phyloP scores from a whole-genome alignment of 2,329 filamentous ascomycete species.

The Xylaria hypoxylon region DNA sequence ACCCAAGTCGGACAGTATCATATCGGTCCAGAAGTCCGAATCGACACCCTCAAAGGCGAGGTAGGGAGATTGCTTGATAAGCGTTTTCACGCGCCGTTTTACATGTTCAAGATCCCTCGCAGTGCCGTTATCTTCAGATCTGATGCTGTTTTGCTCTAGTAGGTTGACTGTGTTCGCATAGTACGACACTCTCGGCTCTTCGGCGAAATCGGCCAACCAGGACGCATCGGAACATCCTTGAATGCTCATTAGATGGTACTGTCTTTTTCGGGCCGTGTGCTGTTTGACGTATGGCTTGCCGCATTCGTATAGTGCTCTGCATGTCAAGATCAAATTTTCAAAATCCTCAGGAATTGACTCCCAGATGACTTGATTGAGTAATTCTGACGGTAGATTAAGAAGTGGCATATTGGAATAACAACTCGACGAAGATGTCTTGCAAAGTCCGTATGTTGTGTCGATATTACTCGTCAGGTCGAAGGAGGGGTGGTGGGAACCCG shows the following conservation, averaged over 20 bases:
- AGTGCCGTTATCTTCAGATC: neutral
- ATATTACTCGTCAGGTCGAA: too few species aligned
- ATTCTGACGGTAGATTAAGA: constrained; percentile 30
- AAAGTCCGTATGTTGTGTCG: too few species aligned
- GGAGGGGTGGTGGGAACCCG: too few species aligned
- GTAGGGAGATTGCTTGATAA: constrained; percentile 31
- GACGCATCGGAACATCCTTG: neutral
- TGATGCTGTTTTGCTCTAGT: neutral
- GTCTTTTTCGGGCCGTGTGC: neutral
- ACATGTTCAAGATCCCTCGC: neutral
- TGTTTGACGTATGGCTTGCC: constrained; percentile 30
- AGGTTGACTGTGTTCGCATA: constrained; percentile 7
- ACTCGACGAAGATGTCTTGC: too few species aligned
- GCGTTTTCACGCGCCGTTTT: constrained; percentile 5
- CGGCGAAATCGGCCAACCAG: constrained; percentile 2
- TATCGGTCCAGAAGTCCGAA: constrained; percentile 20
- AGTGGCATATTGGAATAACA: constrained; percentile 24
- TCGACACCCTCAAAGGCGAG: constrained; percentile 16
- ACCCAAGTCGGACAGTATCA: constrained; percentile 19
- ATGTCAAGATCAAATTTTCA: constrained; percentile 38
- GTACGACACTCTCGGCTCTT: neutral
- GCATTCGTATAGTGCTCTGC: constrained; percentile 33
- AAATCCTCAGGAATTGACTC: constrained; percentile 39
- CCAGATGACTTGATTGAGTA: constrained; percentile 32
- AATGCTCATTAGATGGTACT: neutral